phyloP scores from a whole-genome alignment of 1,284 basidiomycete species.

The Apiotrichum gamsii region DNA sequence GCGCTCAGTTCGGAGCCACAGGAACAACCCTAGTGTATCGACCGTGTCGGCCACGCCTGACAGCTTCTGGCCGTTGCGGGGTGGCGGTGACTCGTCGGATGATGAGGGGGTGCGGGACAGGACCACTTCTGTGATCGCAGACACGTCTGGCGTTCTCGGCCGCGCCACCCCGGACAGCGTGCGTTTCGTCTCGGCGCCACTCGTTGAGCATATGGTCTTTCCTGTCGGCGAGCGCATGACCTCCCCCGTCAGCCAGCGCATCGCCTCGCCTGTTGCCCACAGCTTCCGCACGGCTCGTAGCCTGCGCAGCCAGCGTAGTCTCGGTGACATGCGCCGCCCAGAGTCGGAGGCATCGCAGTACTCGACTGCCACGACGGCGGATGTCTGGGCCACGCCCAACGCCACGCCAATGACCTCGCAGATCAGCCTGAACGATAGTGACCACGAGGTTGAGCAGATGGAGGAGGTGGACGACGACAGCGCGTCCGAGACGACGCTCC shows the following conservation, averaged over 20 bases:
- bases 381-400: background rate
- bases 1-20: background rate
- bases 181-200: no score
- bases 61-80: background rate
- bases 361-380: background rate
- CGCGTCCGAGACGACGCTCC: slow-evolving; percentile 12
- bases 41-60: background rate
- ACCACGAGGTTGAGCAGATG: slow-evolving; percentile 8
- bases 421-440: background rate
- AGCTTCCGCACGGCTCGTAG: background rate
- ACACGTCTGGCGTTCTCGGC: background rate
- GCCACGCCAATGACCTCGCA: background rate
- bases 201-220: no score
- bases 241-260: background rate
- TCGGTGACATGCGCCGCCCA: background rate
- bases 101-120: no score
- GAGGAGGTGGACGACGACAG: no score
- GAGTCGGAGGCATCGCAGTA: background rate
- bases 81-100: background rate
- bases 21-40: background rate
- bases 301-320: background rate
- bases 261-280: background rate
- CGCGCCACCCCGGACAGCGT: no score
- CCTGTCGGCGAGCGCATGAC: no score
- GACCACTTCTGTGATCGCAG: no score